phyloP scores from a whole-genome alignment of 2,329 filamentous ascomycete genomes.

The Colletotrichum sidae region DNA sequence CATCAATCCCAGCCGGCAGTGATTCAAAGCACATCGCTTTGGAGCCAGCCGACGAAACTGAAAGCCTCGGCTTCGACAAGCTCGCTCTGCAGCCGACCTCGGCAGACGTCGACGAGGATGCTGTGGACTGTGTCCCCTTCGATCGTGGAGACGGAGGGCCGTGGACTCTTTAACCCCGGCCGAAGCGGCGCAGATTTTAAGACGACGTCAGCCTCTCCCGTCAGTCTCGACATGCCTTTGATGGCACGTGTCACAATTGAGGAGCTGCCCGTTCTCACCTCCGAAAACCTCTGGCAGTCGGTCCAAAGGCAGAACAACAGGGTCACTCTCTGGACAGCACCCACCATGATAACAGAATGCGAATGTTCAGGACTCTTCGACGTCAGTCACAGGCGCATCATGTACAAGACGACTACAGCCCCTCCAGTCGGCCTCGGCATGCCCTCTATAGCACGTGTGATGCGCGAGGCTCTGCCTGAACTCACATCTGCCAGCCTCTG shows the following conservation, averaged over 20 bases:
- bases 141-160: constrained; percentile 9
- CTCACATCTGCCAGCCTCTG: constrained; percentile 51
- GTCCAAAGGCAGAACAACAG: neutral
- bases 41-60: constrained; percentile 40
- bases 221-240: constrained; percentile 48
- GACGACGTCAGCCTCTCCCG: constrained; percentile 47
- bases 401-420: constrained; percentile 39
- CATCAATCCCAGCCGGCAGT: constrained; percentile 43
- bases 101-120: neutral
- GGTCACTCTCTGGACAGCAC: constrained; percentile 1
- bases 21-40: constrained; percentile 53
- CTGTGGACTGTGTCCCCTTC: constrained; percentile 36
- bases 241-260: constrained; percentile 43
- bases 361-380: constrained; percentile 37
- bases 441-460: constrained; percentile 40
- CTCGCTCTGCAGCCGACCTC: constrained; percentile 33
- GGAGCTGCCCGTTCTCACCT: constrained; percentile 37
- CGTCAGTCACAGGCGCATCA: constrained; percentile 37
- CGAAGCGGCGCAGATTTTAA: constrained; percentile 43
- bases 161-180: constrained; percentile 38
- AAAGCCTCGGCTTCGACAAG: neutral
- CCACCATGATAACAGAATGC: neutral
- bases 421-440: constrained; percentile 35
- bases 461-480: constrained; percentile 43
- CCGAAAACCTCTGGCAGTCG: constrained; percentile 49